A percentile compares a stretch with the other conserved stretches of the same genome.
Evolutionary conservation across 495 filamentous ascomycete species (phyloP).

Genomic region (Chlorociboria aeruginascens): DNA sequence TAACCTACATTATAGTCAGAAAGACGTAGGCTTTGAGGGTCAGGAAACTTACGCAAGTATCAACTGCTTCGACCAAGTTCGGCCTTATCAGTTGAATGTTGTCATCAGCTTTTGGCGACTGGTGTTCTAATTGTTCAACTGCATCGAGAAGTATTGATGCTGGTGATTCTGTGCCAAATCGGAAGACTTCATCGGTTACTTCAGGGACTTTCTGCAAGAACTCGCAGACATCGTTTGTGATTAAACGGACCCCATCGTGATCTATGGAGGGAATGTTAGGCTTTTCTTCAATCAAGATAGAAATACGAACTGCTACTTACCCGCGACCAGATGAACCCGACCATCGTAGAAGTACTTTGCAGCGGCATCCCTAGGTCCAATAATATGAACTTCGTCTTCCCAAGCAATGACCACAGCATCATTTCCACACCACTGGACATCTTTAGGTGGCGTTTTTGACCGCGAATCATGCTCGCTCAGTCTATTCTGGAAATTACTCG

Average conservation of each 20-base stretch:
- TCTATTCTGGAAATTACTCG: conserved; percentile 83
- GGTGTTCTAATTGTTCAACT: conserved; percentile 78
- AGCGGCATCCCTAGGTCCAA: conserved; percentile 70
- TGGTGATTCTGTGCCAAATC: conserved; percentile 72
- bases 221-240: conserved; percentile 88
- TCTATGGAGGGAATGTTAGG: conserved; percentile 42
- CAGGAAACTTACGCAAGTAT: conserved; percentile 49
- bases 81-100: conserved; percentile 87
- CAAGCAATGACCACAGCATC: conserved; percentile 89
- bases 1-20: conserved; percentile 28
- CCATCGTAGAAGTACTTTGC: conserved; percentile 84
- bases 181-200: conserved; percentile 79
- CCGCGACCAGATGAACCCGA: conserved; percentile 77
- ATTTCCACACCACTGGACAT: conserved; percentile 92
- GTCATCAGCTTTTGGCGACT: conserved; percentile 94
- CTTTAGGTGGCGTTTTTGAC: conserved; percentile 72
- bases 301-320: conserved; percentile 28
- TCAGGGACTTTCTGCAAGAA: conserved; percentile 90
- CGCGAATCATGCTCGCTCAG: conserved; percentile 85
- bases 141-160: conserved; percentile 89
- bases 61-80: conserved; percentile 80
- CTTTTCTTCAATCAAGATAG: not conserved
- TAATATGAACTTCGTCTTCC: conserved; percentile 96
- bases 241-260: conserved; percentile 75
- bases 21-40: not conserved